Base-by-base conservation (phyloP, 306 rosid species). In the Prunus mongolica region DNA sequence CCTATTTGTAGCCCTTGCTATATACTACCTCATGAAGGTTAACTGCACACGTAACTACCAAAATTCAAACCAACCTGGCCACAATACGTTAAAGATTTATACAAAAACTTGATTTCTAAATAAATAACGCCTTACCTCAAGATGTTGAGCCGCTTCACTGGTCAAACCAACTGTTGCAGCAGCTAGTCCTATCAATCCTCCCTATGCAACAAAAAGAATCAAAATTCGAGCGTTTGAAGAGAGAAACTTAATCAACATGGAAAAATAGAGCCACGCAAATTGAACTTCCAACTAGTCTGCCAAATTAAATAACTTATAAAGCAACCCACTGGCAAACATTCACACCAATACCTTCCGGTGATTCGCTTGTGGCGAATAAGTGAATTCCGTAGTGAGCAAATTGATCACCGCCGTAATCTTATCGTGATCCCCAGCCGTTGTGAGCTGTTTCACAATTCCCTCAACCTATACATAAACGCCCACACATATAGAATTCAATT, bases 101-200 rank as follows among this genome's bases (percentile, higher is more conserved):
- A 10, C 16, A n/a, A 0, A 56, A 56, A 56, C 58, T 54, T 19
- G 58, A 54, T 63, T 63, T 28, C 2, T 16, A 25, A 66, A 51
- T 30, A 16, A 58, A 44, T 61, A 80, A 75, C 2, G 55, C 75
- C 82, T 85, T 82, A 92, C 99, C 96, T 96, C 99, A 73, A 96
- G 99, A 91, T 96, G 96, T 72, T 91, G 98, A 82, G 99, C 82
- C 3, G 99, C 98, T 73, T 87, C 98, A 65, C 85, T 84, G 83
- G 88, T 78, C 93, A 96, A 89, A 72, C 98, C 99, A 77, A 96
- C 99, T n/a, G 98, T 92, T n/a, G 93, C 97, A 79, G 99, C 99
- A 69, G 98, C 99, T 76, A 96, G 87, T 74, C 98, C 99, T 71
- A 96, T 92, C 92, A 96, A 85, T 80, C 99, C 99, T 72, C 99